Conservation (phyloP, 352 stramenopile genomes). For the Pythium inflatum region DNA sequence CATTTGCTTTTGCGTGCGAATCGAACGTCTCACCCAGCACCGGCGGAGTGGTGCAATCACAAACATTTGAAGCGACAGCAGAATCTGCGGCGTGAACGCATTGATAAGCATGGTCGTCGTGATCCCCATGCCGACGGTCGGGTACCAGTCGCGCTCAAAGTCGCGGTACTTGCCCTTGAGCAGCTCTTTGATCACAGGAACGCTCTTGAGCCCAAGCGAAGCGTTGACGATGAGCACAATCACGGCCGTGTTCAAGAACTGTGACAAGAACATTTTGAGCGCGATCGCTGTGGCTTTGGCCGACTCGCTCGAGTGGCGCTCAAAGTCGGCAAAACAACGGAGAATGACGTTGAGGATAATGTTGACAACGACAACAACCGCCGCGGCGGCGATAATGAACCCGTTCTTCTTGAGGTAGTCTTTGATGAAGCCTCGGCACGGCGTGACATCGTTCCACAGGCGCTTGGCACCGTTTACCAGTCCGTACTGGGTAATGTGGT, state of each 20-base stretch:
- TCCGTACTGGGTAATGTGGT: conserved; percentile 50
- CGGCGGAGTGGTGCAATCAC: conserved; percentile 58
- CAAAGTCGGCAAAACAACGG: conserved; percentile 66
- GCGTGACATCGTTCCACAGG: conserved; percentile 59
- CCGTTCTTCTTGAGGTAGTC: conserved; percentile 70
- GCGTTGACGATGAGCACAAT: conserved; percentile 85
- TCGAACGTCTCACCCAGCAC: conserved; percentile 38
- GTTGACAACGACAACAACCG: conserved; percentile 79
- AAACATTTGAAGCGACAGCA: conserved; percentile 66
- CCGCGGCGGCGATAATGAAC: conserved; percentile 67
- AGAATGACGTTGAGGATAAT: conserved; percentile 74
- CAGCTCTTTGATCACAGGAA: conserved; percentile 59
- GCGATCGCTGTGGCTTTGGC: conserved; percentile 72
- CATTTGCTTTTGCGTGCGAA: conserved; percentile 79
- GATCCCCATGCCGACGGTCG: conserved; percentile 84
- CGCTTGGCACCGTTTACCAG: conserved; percentile 53
- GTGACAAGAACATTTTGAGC: conserved; percentile 78
- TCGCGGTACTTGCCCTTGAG: conserved; percentile 81
- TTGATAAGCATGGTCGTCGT: conserved; percentile 90
- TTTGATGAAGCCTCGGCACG: conserved; percentile 67
- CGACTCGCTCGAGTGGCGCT: conserved; percentile 82
- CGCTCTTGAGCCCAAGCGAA: conserved; percentile 40
- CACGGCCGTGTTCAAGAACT: conserved; percentile 86
- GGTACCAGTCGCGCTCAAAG: conserved; percentile 88
- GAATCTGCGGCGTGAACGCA: conserved; percentile 62